Conservation (phyloP, 768 basidiomycete genomes). For the Boletus rufocinnamomeus region DNA sequence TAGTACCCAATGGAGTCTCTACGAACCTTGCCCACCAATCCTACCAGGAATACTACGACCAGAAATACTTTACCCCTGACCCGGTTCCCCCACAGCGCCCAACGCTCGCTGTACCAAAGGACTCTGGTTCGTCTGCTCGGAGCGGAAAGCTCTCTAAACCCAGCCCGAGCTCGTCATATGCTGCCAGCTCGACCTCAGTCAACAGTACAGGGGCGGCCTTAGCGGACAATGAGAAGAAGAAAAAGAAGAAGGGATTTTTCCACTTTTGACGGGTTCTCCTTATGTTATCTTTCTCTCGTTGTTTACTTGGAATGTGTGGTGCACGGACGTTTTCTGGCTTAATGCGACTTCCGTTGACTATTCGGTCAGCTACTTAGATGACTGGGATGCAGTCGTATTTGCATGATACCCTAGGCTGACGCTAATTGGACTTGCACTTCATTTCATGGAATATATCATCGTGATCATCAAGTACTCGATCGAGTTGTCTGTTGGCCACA, state of each 20-base stretch:
- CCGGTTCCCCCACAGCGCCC: constrained; percentile 36
- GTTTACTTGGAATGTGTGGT: not conserved
- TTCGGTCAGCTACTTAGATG: constrained; percentile 6
- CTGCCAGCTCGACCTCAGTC: constrained; percentile 52
- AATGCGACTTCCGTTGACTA: not conserved
- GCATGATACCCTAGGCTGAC: constrained; percentile 14
- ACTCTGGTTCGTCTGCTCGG: constrained; percentile 18
- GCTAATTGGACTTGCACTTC: constrained; percentile 11
- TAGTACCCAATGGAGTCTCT: constrained; percentile 67
- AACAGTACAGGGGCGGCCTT: constrained; percentile 40
- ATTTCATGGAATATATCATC: not conserved
- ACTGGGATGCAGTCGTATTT: constrained; percentile 3
- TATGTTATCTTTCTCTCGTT: not conserved
- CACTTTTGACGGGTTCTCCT: constrained; percentile 46
- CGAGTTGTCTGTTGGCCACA: not conserved
- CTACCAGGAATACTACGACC: constrained; percentile 78
- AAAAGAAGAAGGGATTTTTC: constrained; percentile 76
- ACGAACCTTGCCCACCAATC: constrained; percentile 50
- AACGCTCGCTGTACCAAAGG: constrained; percentile 31
- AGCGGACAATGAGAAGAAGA: constrained; percentile 62
- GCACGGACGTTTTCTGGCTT: not conserved
- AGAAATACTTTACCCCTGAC: constrained; percentile 60
- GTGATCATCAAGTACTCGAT: not conserved
- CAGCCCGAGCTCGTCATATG: constrained; percentile 50
- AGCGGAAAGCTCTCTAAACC: constrained; percentile 33